Percentiles rank a stretch among this genome's conserved stretches.
Conservation (phyloP, 768 basidiomycete genomes). For the Suillus tomentosus region DNA sequence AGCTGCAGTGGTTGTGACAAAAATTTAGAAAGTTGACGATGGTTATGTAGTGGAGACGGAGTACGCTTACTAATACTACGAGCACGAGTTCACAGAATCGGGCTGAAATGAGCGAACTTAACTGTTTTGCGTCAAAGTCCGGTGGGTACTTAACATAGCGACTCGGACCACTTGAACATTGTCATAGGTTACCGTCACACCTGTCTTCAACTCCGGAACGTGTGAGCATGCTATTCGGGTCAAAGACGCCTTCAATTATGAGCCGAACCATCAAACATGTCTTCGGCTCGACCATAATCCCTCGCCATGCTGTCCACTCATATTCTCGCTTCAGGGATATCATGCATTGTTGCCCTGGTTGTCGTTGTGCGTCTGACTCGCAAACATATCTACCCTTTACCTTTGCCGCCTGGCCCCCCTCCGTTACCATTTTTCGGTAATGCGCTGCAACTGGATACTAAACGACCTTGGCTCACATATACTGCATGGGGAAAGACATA, state of each 20-base stretch:
- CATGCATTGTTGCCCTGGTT: not conserved
- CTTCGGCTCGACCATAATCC: not conserved
- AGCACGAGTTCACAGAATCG: too few relatives aligned
- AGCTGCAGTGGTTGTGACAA: too few relatives aligned
- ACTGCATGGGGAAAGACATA: constrained; percentile 43
- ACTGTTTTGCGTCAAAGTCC: too few relatives aligned
- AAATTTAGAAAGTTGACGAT: too few relatives aligned
- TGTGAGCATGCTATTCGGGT: too few relatives aligned
- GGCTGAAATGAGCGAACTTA: too few relatives aligned
- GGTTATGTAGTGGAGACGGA: too few relatives aligned
- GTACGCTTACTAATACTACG: too few relatives aligned
- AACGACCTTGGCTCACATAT: constrained; percentile 43
- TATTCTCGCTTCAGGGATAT: not conserved
- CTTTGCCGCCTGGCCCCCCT: constrained; percentile 50
- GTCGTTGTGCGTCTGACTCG: not conserved
- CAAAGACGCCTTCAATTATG: not conserved
- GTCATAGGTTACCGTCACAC: too few relatives aligned
- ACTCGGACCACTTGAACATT: too few relatives aligned
- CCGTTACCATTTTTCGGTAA: constrained; percentile 53
- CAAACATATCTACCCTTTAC: not conserved
- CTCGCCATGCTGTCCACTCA: not conserved
- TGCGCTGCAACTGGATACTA: constrained; percentile 43
- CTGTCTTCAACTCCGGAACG: too few relatives aligned
- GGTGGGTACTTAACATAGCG: too few relatives aligned
- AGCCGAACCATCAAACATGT: constrained; percentile 9